phyloP scores from a whole-genome alignment of 495 filamentous ascomycete genomes.

The Choiromyces venosus region DNA sequence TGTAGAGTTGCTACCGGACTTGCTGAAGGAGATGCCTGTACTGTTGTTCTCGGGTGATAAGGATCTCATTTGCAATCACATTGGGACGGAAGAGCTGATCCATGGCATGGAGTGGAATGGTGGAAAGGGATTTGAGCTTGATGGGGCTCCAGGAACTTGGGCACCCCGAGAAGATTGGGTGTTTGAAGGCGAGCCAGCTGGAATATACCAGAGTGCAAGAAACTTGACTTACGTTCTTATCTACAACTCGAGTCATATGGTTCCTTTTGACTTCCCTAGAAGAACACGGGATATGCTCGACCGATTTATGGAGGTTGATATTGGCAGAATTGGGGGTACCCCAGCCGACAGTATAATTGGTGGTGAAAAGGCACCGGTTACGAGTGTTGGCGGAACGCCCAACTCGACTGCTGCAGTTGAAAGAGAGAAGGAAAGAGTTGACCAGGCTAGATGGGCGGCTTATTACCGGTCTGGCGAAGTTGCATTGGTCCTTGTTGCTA shows the following conservation, averaged over 20 bases:
- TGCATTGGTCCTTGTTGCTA: constrained; percentile 75
- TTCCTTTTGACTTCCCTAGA: constrained; percentile 85
- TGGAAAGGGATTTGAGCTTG: constrained; percentile 79
- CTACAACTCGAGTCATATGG: constrained; percentile 96
- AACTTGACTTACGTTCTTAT: constrained; percentile 95
- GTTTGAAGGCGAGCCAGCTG: constrained; percentile 84
- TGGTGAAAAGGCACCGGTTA: constrained; percentile 79
- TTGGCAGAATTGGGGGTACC: constrained; percentile 76
- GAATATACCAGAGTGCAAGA: constrained; percentile 86
- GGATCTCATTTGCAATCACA: constrained; percentile 94
- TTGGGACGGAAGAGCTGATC: constrained; percentile 88
- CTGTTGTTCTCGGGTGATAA: constrained; percentile 88
- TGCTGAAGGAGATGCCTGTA: constrained; percentile 69
- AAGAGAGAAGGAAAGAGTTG: constrained; percentile 65
- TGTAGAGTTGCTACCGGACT: constrained; percentile 65
- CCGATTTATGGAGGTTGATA: constrained; percentile 90
- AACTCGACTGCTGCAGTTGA: constrained; percentile 70
- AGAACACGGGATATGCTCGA: constrained; percentile 94
- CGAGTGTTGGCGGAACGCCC: constrained; percentile 72
- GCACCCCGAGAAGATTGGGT: constrained; percentile 89
- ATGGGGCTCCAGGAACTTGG: constrained; percentile 70
- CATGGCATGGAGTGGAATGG: constrained; percentile 88
- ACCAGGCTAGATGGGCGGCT: constrained; percentile 83
- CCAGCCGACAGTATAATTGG: constrained; percentile 84
- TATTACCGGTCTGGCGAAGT: constrained; percentile 90